These are phyloP conservation scores for Alternaria arbusti DNA, from an alignment of 2,329 filamentous ascomycete species.

Conservation along the genomic window DNA sequence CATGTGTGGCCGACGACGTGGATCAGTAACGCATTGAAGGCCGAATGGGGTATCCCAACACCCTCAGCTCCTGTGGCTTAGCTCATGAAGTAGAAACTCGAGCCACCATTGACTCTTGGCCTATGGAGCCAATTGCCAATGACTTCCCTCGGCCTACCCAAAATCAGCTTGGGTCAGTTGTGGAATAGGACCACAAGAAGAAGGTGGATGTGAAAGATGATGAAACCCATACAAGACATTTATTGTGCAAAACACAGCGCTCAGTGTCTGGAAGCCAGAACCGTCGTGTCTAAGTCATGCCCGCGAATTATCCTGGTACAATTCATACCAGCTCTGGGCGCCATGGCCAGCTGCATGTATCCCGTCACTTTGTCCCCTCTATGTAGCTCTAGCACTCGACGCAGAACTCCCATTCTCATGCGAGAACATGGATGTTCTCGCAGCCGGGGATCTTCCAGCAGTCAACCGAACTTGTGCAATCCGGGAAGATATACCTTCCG, in stretches of 20 bases:
- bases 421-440: neutral
- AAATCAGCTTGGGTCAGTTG: neutral
- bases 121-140: neutral
- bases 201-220: neutral
- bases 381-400: neutral
- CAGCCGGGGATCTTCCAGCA: neutral
- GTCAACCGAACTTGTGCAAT: neutral
- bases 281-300: neutral
- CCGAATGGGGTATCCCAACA: conserved; percentile 28
- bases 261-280: neutral
- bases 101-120: neutral
- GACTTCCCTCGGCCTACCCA: neutral
- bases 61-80: neutral
- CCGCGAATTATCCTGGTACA: neutral
- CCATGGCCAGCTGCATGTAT: neutral
- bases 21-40: conserved; percentile 36
- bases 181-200: neutral
- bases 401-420: neutral
- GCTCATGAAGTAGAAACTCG: neutral
- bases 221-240: neutral
- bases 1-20: conserved; percentile 41
- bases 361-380: neutral
- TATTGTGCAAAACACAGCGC: neutral
- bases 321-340: neutral
- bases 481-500: neutral